Evolutionary conservation across 176 grass and related monocot species (phyloP).

Genomic region (Leersia perrieri): DNA sequence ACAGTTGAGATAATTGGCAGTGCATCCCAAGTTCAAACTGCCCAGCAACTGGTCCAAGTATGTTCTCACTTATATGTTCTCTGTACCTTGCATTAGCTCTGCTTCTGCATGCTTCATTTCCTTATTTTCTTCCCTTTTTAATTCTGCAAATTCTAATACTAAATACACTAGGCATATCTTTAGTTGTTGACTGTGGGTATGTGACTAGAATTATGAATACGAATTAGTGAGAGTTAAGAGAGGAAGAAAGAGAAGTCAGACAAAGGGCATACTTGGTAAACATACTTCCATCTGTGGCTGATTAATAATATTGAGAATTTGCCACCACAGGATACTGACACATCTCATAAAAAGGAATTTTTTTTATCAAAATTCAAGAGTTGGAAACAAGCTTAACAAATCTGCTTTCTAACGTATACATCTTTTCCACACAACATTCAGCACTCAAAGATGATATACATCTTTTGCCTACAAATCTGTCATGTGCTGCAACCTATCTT

Average conservation of each 20-base stretch:
- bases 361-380: too few species aligned
- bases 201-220: background rate
- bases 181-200: background rate
- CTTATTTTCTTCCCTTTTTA: background rate
- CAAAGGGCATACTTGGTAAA: background rate
- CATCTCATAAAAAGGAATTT: background rate
- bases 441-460: too few species aligned
- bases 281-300: background rate
- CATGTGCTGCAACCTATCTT: too few species aligned
- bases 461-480: too few species aligned
- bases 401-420: too few species aligned
- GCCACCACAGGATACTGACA: background rate
- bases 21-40: conserved; percentile 85
- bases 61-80: background rate
- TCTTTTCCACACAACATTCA: too few species aligned
- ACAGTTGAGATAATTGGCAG: conserved; percentile 88
- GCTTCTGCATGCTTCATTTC: background rate
- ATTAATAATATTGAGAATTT: background rate
- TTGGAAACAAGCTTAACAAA: too few species aligned
- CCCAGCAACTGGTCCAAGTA: conserved; percentile 89
- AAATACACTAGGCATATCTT: background rate
- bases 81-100: background rate
- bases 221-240: background rate
- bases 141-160: background rate
- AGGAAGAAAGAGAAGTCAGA: background rate